These are phyloP conservation scores for Liquidambar formosana DNA, from an alignment of 164 flowering plant species.

Conservation along the genomic window DNA sequence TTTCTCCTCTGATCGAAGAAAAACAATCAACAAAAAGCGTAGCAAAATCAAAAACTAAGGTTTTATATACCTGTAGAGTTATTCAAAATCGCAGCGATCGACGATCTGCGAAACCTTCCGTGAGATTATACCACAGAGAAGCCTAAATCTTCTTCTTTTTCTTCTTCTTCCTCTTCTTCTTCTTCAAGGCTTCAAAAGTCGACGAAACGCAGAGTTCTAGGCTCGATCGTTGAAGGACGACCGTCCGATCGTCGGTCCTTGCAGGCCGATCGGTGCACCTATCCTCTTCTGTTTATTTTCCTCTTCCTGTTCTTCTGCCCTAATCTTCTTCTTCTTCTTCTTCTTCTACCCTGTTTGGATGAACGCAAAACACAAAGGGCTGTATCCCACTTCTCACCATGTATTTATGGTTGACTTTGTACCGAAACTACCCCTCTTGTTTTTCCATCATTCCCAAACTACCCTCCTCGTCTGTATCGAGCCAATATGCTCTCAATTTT, in stretches of 20 bases:
- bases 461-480: too few species aligned
- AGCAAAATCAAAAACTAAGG: conserved; percentile 18
- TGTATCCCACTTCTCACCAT: conserved; percentile 14
- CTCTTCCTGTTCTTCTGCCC: background rate
- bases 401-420: conserved; percentile 18
- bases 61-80: conserved; percentile 24
- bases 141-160: too few species aligned
- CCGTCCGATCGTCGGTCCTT: conserved; percentile 7
- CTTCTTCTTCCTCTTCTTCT: conserved; percentile 2
- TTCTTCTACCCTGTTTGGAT: conserved; percentile 4
- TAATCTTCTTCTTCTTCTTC: background rate
- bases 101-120: background rate
- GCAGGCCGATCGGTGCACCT: conserved; percentile 2
- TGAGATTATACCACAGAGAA: background rate
- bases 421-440: conserved; percentile 11
- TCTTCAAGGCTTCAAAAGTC: background rate
- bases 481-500: too few species aligned
- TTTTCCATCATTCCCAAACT: background rate
- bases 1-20: conserved; percentile 6
- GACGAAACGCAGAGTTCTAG: background rate
- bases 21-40: conserved; percentile 21
- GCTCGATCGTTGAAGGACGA: background rate
- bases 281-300: background rate
- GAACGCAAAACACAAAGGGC: conserved; percentile 1
- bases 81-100: background rate